These are phyloP conservation scores for Scedosporium aurantiacum DNA, from an alignment of 2,329 filamentous ascomycete species.

Conservation along the genomic window DNA sequence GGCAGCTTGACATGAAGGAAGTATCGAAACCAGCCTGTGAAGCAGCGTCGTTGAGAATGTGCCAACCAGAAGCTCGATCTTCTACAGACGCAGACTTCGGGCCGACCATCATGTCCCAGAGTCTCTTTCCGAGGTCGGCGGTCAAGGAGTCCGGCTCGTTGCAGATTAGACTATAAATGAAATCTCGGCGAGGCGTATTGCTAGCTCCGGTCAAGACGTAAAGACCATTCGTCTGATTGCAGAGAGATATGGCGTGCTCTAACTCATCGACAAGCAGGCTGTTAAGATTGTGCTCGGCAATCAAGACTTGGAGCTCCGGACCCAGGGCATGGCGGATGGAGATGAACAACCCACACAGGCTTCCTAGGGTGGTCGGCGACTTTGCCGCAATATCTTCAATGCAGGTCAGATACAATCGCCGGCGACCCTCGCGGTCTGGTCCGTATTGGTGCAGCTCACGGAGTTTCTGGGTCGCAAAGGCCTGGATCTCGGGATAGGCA, in stretches of 20 bases:
- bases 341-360: slow-evolving; percentile 52
- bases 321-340: slow-evolving; percentile 33
- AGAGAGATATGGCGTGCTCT: slow-evolving; percentile 37
- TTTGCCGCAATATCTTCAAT: slow-evolving; percentile 55
- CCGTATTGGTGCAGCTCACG: slow-evolving; percentile 47
- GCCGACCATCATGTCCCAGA: slow-evolving; percentile 69
- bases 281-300: slow-evolving; percentile 50
- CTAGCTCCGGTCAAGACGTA: slow-evolving; percentile 33
- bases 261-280: slow-evolving; percentile 54
- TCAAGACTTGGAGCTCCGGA: slow-evolving; percentile 45
- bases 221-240: slow-evolving; percentile 16
- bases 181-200: slow-evolving; percentile 44
- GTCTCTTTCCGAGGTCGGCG: slow-evolving; percentile 44
- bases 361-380: slow-evolving; percentile 57
- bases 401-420: slow-evolving; percentile 54
- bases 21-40: slow-evolving; percentile 35
- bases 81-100: slow-evolving; percentile 44
- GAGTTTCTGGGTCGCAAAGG: slow-evolving; percentile 51
- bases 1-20: slow-evolving; percentile 42
- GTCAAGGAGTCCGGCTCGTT: slow-evolving; percentile 53
- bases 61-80: slow-evolving; percentile 60
- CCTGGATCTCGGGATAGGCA: slow-evolving; percentile 50
- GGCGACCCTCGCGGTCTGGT: slow-evolving; percentile 42
- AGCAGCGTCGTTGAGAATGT: slow-evolving; percentile 42
- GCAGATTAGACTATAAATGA: slow-evolving; percentile 46